Evolutionary conservation across 1,284 basidiomycete genomes (phyloP).

Genomic region (Cutaneotrichosporon sp.): DNA sequence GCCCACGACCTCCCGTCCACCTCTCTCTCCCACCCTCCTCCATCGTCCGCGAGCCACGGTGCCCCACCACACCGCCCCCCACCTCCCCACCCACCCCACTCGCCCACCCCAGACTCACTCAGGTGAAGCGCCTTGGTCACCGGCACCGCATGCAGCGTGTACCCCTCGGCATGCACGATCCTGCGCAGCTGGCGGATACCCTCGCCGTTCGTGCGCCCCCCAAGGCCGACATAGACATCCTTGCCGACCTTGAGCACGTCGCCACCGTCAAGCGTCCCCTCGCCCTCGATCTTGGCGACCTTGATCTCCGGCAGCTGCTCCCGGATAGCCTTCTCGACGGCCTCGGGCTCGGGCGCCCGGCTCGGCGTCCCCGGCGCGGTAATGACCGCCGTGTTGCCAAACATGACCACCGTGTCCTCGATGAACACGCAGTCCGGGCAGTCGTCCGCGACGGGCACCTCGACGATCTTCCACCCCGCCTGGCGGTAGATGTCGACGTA

Average conservation of each 20-base stretch:
- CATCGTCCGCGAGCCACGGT: too few relatives aligned
- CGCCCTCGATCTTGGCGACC: slow-evolving; percentile 5
- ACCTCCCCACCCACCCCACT: not conserved
- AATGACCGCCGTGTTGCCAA: slow-evolving; percentile 12
- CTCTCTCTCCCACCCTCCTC: not conserved
- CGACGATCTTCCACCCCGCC: slow-evolving; percentile 10
- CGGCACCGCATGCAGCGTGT: slow-evolving; percentile 8
- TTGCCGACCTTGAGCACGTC: slow-evolving; percentile 21
- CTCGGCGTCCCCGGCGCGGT: slow-evolving; percentile 5
- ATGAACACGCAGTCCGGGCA: slow-evolving; percentile 18
- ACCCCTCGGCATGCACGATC: slow-evolving; percentile 10
- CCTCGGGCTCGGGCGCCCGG: slow-evolving; percentile 9
- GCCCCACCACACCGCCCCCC: too few relatives aligned
- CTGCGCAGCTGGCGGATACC: slow-evolving; percentile 11
- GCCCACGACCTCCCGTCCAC: too few relatives aligned
- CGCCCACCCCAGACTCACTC: slow-evolving; percentile 7
- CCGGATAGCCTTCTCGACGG: slow-evolving; percentile 3
- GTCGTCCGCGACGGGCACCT: slow-evolving; percentile 12
- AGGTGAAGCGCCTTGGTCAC: slow-evolving; percentile 19
- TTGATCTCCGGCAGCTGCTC: slow-evolving; percentile 1
- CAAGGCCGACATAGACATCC: slow-evolving; percentile 14
- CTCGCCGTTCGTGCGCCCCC: slow-evolving; percentile 13
- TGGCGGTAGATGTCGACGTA: slow-evolving; percentile 8
- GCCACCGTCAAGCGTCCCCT: slow-evolving; percentile 14
- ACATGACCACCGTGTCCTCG: slow-evolving; percentile 18